Conservation (phyloP, 2,329 filamentous ascomycete species). For the Cytospora paraplurivora region DNA sequence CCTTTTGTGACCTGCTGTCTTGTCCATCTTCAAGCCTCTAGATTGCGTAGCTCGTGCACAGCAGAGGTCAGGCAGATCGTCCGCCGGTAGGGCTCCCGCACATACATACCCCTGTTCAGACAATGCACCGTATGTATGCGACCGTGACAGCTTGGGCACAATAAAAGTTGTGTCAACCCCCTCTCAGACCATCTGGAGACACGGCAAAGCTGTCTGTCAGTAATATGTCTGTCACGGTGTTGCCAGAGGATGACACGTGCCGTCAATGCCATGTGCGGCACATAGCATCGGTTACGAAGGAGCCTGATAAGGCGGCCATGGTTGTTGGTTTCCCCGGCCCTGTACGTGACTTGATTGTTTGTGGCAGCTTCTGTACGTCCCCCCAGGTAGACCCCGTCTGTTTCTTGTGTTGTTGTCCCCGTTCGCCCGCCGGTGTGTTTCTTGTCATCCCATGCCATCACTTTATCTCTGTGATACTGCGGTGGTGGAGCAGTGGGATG, state of each 20-base stretch:
- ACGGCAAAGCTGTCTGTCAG: constrained; percentile 10
- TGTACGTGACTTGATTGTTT: constrained; percentile 18
- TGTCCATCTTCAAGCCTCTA: neutral
- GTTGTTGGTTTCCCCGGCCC: neutral
- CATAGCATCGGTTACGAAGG: neutral
- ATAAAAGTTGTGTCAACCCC: constrained; percentile 1
- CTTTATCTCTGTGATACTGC: constrained; percentile 26
- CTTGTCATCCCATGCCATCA: constrained; percentile 18
- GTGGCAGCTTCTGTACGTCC: constrained; percentile 9
- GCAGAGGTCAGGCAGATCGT: too few species aligned
- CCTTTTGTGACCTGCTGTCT: too few species aligned
- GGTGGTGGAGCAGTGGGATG: constrained; percentile 19
- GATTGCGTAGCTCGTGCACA: neutral
- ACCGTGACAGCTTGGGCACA: constrained; percentile 16
- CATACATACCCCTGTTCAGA: constrained; percentile 1
- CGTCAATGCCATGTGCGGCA: constrained; percentile 10
- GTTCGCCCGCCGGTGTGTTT: neutral
- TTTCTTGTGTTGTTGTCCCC: neutral
- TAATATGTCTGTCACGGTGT: neutral
- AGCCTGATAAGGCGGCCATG: constrained; percentile 14
- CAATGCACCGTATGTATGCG: constrained; percentile 10
- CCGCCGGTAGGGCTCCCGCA: neutral
- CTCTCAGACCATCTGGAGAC: constrained; percentile 1
- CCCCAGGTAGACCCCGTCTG: neutral
- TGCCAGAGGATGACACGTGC: constrained; percentile 1